Conservation (phyloP, 169 alveolate species). For the Plasmodium gallinaceum region DNA sequence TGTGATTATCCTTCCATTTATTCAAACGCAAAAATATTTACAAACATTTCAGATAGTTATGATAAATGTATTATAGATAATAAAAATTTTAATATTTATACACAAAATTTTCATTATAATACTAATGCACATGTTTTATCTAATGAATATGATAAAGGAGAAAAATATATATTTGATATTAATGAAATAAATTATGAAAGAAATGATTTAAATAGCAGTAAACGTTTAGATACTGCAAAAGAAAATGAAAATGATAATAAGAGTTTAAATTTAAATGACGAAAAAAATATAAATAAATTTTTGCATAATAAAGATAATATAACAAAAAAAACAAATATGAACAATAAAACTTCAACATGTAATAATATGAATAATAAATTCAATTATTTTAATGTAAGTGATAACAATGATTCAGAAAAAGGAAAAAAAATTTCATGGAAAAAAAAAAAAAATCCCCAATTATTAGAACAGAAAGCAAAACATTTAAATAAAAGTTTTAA, state of each 20-base stretch:
- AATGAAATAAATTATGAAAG: constrained; percentile 4
- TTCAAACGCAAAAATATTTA: constrained; percentile 8
- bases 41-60: constrained; percentile 16
- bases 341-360: constrained; percentile 30
- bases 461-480: constrained; percentile 24
- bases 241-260: not conserved
- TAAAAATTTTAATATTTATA: constrained; percentile 3
- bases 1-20: constrained; percentile 11
- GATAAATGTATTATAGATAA: not conserved
- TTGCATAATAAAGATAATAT: constrained; percentile 10
- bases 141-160: constrained; percentile 10
- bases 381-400: constrained; percentile 6
- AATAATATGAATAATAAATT: constrained; percentile 19
- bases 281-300: constrained; percentile 18
- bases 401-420: constrained; percentile 14
- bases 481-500: constrained; percentile 20
- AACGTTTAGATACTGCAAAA: not conserved
- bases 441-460: constrained; percentile 21
- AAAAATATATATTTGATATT: not conserved
- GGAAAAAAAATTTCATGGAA: constrained; percentile 14
- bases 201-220: constrained; percentile 1
- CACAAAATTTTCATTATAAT: constrained; percentile 10
- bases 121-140: not conserved
- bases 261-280: not conserved
- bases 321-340: not conserved